Evolutionary conservation across 345 rosid species (phyloP).

Genomic region (Dimocarpus longan): DNA sequence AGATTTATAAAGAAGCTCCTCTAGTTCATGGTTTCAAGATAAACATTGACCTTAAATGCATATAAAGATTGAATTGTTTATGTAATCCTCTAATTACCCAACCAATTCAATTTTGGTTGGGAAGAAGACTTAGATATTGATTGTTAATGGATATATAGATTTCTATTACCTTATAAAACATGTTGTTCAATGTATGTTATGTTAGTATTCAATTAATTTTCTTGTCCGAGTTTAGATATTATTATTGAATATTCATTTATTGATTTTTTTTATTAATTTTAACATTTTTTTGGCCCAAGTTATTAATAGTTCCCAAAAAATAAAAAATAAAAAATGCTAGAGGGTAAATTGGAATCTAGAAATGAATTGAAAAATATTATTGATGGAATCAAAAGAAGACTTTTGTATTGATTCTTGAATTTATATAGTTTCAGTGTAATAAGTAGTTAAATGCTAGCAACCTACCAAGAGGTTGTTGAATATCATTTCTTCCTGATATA

Average conservation of each 20-base stretch:
- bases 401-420: background rate
- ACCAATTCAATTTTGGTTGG: too few species aligned
- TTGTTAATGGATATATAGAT: background rate
- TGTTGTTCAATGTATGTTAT: background rate
- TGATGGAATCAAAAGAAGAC: conserved; percentile 1
- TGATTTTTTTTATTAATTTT: too few species aligned
- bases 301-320: too few species aligned
- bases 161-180: background rate
- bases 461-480: conserved; percentile 13
- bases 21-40: too few species aligned
- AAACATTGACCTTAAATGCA: background rate
- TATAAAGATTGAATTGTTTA: background rate
- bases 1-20: too few species aligned
- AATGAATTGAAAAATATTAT: background rate
- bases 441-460: background rate
- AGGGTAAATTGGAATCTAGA: background rate
- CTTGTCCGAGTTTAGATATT: too few species aligned
- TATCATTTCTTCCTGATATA: background rate
- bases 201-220: too few species aligned
- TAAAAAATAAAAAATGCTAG: too few species aligned
- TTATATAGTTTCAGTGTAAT: background rate
- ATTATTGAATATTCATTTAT: background rate
- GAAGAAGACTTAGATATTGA: background rate
- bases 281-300: too few species aligned
- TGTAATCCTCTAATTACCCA: background rate